Evolutionary conservation across 2,329 filamentous ascomycete species (phyloP), one percentile per base, ranked within the genome.

Genomic region (Penicillium vulpinum): DNA sequence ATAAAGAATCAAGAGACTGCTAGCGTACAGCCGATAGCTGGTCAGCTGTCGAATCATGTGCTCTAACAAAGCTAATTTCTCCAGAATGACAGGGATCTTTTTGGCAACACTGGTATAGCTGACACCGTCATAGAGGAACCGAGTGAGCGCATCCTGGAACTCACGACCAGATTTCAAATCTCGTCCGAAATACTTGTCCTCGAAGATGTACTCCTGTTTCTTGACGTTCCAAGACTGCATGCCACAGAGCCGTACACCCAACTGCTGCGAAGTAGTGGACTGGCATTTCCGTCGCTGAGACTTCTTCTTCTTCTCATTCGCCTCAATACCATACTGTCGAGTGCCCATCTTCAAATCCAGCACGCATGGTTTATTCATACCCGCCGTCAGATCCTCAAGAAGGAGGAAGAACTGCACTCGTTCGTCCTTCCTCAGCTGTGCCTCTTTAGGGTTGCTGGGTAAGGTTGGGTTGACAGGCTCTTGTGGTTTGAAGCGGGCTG

Each of bases 311-410:
- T 96, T 96, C 41, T 91, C 87, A 51, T 84, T 87, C 2, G 94
- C 94, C 65, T 97, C 92, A 13, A 97, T 86, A 8, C 94, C 94
- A 72, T 97, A 97, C 71, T 99, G 94, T 2, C 94, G 88, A 8
- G 94, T 99, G 21, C 94, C 94, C 94, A 99, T 99, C 73, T 99
- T 99, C 60, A 99, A 81, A 71, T 99, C 94, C 74, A 99, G 89
- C 58, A 99, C 96, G 75, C 94, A 97, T 5, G 94, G 94, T 49
- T 90, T 87, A 71, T 91, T 92, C 94, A 99, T 97, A 33, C 93
- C 93, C 2, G 93, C 90, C 1, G 94, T 99, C 46, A 99, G 83
- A 72, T 99, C 94, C 75, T 99, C 94, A 10, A 99, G 79, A 0
- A 99, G 81, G 15, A 99, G 80, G 71, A 99, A 99, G 71, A 93